Evolutionary conservation across 805 yeast species (phyloP).

Genomic region (Metschnikowia bowlesiae): DNA sequence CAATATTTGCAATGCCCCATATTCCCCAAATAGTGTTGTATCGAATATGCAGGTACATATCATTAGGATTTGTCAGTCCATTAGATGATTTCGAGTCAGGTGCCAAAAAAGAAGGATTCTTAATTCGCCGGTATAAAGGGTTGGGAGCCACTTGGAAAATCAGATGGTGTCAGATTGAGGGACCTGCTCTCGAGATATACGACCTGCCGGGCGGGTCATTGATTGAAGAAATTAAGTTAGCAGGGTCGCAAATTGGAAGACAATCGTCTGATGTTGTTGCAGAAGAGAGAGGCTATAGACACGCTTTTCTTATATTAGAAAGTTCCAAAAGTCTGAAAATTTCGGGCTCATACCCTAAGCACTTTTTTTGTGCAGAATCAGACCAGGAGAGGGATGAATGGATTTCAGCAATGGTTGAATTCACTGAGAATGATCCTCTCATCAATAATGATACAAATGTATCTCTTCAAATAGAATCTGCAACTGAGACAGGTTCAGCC

Average conservation of each 20-base stretch:
- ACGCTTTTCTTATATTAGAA: slow-evolving; percentile 57
- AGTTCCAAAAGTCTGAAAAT: slow-evolving; percentile 33
- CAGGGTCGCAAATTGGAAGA: slow-evolving; percentile 53
- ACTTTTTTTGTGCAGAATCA: slow-evolving; percentile 74
- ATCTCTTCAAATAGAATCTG: neutral
- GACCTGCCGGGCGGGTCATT: slow-evolving; percentile 54
- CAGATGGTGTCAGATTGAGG: slow-evolving; percentile 63
- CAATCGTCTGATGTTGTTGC: slow-evolving; percentile 42
- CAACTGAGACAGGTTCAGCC: neutral
- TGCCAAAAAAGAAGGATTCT: slow-evolving; percentile 57
- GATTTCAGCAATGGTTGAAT: slow-evolving; percentile 47
- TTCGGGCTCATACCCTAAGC: slow-evolving; percentile 42
- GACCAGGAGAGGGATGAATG: slow-evolving; percentile 72
- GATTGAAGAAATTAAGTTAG: slow-evolving; percentile 48
- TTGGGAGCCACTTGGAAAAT: slow-evolving; percentile 63
- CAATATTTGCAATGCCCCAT: slow-evolving; percentile 53
- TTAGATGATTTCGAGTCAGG: slow-evolving; percentile 51
- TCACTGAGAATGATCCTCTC: slow-evolving; percentile 21
- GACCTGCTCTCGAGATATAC: slow-evolving; percentile 50
- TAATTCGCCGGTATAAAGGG: slow-evolving; percentile 62
- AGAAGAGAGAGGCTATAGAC: slow-evolving; percentile 48
- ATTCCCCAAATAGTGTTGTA: slow-evolving; percentile 50
- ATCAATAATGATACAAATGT: neutral
- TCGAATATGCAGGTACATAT: slow-evolving; percentile 59
- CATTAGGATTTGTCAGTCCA: slow-evolving; percentile 62